Percentiles rank a stretch among this genome's conserved stretches.
phyloP scores from a whole-genome alignment of 306 rosid species.

The Lotus japonicus region DNA sequence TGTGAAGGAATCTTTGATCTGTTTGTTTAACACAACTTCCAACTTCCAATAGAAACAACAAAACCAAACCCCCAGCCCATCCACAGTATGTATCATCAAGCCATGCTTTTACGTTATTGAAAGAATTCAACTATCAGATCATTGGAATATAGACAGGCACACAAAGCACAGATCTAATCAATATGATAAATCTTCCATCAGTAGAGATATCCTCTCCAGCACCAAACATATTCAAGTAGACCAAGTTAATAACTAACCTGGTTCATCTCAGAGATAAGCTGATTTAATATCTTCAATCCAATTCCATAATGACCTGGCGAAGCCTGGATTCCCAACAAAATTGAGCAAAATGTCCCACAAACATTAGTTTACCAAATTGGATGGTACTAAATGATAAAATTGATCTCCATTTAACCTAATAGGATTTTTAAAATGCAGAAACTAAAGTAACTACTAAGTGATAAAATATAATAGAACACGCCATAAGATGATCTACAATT shows the following conservation, averaged over 20 bases:
- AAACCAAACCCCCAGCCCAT: neutral
- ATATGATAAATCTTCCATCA: conserved; percentile 5
- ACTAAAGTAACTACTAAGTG: neutral
- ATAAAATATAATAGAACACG: neutral
- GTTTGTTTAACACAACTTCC: neutral
- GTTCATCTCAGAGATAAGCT: conserved; percentile 97
- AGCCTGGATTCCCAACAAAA: conserved; percentile 45
- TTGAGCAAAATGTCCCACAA: conserved; percentile 4
- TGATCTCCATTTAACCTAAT: neutral
- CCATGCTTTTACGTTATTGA: neutral
- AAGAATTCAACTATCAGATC: neutral
- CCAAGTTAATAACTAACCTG: conserved; percentile 55
- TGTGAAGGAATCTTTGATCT: neutral
- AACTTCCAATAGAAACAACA: neutral
- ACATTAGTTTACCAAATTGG: neutral
- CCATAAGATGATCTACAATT: neutral
- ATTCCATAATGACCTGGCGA: conserved; percentile 90
- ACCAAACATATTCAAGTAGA: conserved; percentile 8
- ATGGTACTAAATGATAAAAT: neutral
- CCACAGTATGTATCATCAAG: neutral
- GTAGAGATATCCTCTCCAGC: conserved; percentile 1
- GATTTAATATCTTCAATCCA: conserved; percentile 93
- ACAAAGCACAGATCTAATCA: neutral
- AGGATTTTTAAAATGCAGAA: neutral
- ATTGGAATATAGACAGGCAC: neutral